Base-by-base conservation (phyloP, 169 alveolate species). In the Amoebophrya sp. region DNA sequence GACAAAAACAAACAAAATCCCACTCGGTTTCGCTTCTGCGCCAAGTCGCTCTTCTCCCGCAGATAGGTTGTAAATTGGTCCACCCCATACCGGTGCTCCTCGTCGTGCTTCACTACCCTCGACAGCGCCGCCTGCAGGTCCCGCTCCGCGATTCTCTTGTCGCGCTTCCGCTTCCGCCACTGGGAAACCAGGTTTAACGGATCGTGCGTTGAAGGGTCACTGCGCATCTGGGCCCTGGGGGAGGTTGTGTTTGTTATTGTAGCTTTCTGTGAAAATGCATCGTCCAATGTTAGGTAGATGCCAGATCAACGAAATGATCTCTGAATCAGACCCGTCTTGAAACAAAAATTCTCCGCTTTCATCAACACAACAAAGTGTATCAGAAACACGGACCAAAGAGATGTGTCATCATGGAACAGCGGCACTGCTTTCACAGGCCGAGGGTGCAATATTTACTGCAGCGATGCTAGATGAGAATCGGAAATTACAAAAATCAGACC, bases 341-440 rank as follows among this genome's bases (percentile, higher is more conserved):
- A 66, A 66, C 83, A 66, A 66, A 66, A 66, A 66, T 12, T 12
- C 83, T 66, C 83, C 35, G 83, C 10, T 66, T 7, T 66, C 83
- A 18, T 2, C 83, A 66, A 12, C 23, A 41, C 54, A n/a, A n/a
- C 35, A n/a, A n/a, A 66, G 29, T 2, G 1, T 25, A 3, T 66
- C 83, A 66, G 83, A 66, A 66, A 66, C 83, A 66, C 83, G 83
- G 83, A 66, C 83, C 83, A 66, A 66, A 66, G 83, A 66, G 83
- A 66, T 66, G 35, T 25, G 83, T 66, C 83, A 66, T 66, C 83
- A 66, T 66, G 12, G 18, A 66, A 66, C 39, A 66, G 32, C n/a
- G n/a, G n/a, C n/a, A n/a, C n/a, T n/a, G n/a, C n/a, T n/a, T n/a
- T n/a, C n/a, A 66, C 1, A 7, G 83, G 83, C 12, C 1, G 32